These are phyloP conservation scores for Asterophora lycoperdoides DNA, from an alignment of 768 basidiomycete genomes.

Conservation along the genomic window DNA sequence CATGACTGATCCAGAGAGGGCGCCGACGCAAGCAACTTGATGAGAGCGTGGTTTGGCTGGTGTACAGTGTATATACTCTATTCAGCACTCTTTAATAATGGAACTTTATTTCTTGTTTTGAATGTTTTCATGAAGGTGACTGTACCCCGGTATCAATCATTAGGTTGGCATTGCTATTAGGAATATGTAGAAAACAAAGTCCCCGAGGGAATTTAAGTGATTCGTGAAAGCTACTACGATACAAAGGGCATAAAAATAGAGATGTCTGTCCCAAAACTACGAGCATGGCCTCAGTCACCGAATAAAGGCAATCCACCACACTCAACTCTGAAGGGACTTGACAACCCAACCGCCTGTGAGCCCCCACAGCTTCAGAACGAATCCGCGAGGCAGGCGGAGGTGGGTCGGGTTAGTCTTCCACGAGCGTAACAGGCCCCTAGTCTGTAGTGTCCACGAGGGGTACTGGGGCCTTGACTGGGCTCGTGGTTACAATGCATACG, in stretches of 20 bases:
- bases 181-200: no score
- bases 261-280: constrained; percentile 70
- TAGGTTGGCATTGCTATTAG: no score
- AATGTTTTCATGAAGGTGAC: no score
- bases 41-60: no score
- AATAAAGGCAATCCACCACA: constrained; percentile 21
- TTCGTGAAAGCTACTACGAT: no score
- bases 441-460: constrained; percentile 27
- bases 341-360: constrained; percentile 36
- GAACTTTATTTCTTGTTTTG: no score
- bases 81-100: no score
- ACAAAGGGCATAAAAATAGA: not conserved
- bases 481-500: constrained; percentile 30
- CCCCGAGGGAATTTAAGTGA: no score
- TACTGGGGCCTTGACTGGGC: constrained; percentile 66
- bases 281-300: constrained; percentile 34
- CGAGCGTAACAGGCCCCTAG: constrained; percentile 68
- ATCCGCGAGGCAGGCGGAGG: constrained; percentile 38
- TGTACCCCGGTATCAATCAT: no score
- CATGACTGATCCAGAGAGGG: constrained; percentile 76
- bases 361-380: constrained; percentile 57
- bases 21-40: not conserved
- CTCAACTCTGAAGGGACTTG: constrained; percentile 65
- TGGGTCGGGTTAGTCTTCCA: constrained; percentile 51
- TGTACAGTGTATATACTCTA: no score